Base-by-base conservation (phyloP, 2,329 filamentous ascomycete genomes). In the Orbilia quercus region DNA sequence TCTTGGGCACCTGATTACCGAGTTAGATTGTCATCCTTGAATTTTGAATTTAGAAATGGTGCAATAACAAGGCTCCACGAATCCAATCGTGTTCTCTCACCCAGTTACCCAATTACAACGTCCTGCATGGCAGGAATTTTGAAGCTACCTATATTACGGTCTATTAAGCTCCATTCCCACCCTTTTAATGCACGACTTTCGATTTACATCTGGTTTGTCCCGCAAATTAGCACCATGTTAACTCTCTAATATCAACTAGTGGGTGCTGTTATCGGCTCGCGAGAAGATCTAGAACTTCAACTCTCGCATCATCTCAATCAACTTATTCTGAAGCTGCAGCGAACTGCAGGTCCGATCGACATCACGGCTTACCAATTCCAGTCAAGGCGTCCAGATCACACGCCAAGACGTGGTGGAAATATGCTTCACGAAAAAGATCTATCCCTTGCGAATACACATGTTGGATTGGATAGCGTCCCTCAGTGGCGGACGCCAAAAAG, bases 261-360 rank as follows among this genome's bases (percentile, higher is more conserved):
- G 67, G 58, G 34, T 6, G 31, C 16, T 55, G 51, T 51, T 60
- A 66, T 66, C 69, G 54, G 38, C 54, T 57, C 48, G 53, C 60
- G 38, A 60, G 40, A 53, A 34, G 69, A 73, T 73, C 69, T 73
- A 73, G 69, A 73, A 73, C 69, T 12, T 51, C 54, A 42, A 73
- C 51, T 48, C 40, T 20, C 28, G 36, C 60, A 53, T 28, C 31
- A 42, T 73, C 16, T 57, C 48, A 48, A 48, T 44, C 34, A 62
- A 31, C 14, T 55, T 20, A 12, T 40, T 53, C 65, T 44, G 31
- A 20, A 62, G 60, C 9, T 54, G 50, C 50, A 54, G 50, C 50
- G 40, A 22, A 38, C 50, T 73, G 60, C 60, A 73, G 38, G 40
- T 60, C 38, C 60, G 69, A 73, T 73, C 69, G 60, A 55, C 60